These are phyloP conservation scores for Aspergillus vadensis DNA, from an alignment of 2,329 filamentous ascomycete genomes.

Conservation along the genomic window DNA sequence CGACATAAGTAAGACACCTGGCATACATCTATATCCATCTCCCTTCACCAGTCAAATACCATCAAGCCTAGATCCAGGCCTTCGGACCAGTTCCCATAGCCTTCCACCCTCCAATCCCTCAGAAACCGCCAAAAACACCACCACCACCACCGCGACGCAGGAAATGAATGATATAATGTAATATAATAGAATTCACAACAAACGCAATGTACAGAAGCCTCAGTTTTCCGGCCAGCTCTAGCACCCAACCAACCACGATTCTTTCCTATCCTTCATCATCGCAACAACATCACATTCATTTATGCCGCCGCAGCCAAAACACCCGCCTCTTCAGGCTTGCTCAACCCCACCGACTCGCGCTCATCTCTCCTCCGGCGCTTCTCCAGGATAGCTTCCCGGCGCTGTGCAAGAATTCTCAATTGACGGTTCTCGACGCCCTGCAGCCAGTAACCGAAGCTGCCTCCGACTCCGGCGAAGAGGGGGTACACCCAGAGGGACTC, in stretches of 20 bases:
- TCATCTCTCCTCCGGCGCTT: slow-evolving; percentile 81
- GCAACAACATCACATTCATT: slow-evolving; percentile 12
- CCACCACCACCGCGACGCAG: too few species aligned
- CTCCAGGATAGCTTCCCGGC: slow-evolving; percentile 79
- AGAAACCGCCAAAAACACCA: too few species aligned
- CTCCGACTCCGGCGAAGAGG: slow-evolving; percentile 79
- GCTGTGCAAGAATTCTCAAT: slow-evolving; percentile 71
- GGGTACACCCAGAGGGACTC: slow-evolving; percentile 90
- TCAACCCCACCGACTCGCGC: slow-evolving; percentile 36
- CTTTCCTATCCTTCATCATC: too few species aligned
- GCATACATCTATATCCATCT: too few species aligned
- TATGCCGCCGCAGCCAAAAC: slow-evolving; percentile 41
- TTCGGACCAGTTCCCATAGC: too few species aligned
- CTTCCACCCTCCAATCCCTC: too few species aligned
- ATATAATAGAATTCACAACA: too few species aligned
- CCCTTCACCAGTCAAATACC: too few species aligned
- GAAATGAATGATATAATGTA: too few species aligned
- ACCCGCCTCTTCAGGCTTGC: slow-evolving; percentile 37
- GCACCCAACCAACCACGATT: too few species aligned
- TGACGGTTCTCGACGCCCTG: slow-evolving; percentile 86
- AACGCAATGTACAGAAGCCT: neutral
- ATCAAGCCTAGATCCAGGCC: too few species aligned
- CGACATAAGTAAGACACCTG: too few species aligned
- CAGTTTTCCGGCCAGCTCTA: neutral
- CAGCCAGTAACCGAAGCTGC: slow-evolving; percentile 95